Base-by-base conservation (phyloP, 495 filamentous ascomycete species). In the Neurospora hispaniola region DNA sequence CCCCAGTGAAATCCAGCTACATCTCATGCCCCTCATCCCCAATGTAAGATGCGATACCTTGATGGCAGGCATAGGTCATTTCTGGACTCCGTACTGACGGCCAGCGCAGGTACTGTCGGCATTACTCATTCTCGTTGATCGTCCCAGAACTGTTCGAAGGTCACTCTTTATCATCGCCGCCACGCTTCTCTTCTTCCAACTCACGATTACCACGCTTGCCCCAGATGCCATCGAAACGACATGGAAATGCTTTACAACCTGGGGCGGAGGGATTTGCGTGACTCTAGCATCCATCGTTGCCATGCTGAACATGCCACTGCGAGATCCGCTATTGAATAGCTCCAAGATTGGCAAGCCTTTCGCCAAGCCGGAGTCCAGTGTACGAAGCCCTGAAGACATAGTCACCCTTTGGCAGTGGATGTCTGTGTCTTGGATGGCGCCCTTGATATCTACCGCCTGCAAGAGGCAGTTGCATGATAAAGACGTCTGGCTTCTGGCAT, bases 331-430 rank as follows among this genome's bases (percentile, higher is more conserved):
- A 0, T 78, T 91, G n/a, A 82, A 87, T 35, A 81, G 79, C n/a
- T 80, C 86, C 4, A 87, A 88, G 8, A 94, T 95, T 71, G 88
- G 89, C 73, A 78, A 82, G 16, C 82, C 89, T 7, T 89, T 86
- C 42, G 81, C 83, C 18, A 72, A 81, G 40, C 90, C 93, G 42
- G 89, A 86, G 3, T 86, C 81, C 12, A 76, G 87, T 4, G 84
- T 89, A 20, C 88, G 92, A 41, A 95, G 90, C 69, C 93, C 93
- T n/a, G 93, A 96, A 78, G 93, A 96, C 76, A 87, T 91, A 73
- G 78, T 96, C 46, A 90, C 85, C 27, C 83, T 93, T 2, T 94
- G 91, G 90, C 92, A 95, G 76, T 96, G 90, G 77, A 89, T 93
- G 82, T 90, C 88, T 3, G 90, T 96, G 6, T 93, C 91, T 0